These are phyloP conservation scores for Penicillium freii DNA, from an alignment of 2,329 filamentous ascomycete species.

Conservation along the genomic window DNA sequence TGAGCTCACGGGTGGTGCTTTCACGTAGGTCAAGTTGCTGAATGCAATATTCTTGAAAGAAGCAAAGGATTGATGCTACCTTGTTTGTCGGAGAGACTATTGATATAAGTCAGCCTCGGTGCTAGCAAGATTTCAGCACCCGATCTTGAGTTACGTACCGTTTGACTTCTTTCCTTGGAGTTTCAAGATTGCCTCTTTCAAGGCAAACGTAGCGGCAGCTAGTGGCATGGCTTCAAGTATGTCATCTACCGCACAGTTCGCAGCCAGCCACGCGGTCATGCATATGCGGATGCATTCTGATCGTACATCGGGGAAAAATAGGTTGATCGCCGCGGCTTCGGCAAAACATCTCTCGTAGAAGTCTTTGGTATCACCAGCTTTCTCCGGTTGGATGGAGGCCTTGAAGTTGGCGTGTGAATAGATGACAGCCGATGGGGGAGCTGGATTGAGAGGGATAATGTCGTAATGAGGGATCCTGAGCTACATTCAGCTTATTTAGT, in stretches of 20 bases:
- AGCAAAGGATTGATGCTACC: background rate
- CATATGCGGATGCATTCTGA: background rate
- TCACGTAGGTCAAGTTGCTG: background rate
- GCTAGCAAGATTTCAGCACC: accelerated
- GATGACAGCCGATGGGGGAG: background rate
- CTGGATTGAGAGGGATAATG: background rate
- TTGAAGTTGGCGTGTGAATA: conserved; percentile 1
- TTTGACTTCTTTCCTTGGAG: background rate
- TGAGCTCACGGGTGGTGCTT: background rate
- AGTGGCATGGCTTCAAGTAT: background rate
- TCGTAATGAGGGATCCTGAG: conserved; percentile 2
- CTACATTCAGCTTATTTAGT: background rate
- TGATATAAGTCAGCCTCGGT: background rate
- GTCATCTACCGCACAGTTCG: conserved; percentile 1
- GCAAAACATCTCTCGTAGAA: conserved; percentile 5
- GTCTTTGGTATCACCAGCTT: background rate
- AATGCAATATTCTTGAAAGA: background rate
- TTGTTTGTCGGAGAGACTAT: background rate
- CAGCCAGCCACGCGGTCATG: conserved; percentile 5
- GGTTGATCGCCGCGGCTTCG: background rate
- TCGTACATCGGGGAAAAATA: conserved; percentile 1
- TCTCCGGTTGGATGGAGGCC: background rate
- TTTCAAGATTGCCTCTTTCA: background rate
- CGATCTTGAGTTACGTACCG: background rate
- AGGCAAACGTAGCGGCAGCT: background rate